Evolutionary conservation across 176 grass and related monocot genomes (phyloP).

Genomic region (Oryza glumipatula): DNA sequence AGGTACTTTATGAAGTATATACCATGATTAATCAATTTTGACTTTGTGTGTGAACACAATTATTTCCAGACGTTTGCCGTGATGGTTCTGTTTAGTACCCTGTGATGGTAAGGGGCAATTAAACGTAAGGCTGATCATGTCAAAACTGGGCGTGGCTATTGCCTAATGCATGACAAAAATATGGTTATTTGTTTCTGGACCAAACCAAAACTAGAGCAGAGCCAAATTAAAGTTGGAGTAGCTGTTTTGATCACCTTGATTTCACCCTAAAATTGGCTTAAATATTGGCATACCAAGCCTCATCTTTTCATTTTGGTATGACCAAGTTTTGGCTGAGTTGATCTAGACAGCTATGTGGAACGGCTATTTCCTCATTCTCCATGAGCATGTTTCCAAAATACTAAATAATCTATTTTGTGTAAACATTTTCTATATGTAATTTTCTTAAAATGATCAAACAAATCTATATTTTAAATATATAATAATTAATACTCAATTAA

Average conservation of each 20-base stretch:
- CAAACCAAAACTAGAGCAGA: not conserved
- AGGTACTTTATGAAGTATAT: not conserved
- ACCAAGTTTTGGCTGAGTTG: not conserved
- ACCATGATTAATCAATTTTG: not conserved
- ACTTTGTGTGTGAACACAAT: not conserved
- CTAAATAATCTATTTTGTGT: too few species aligned
- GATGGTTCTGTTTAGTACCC: not conserved
- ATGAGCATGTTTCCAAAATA: fast-evolving
- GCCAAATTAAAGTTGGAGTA: not conserved
- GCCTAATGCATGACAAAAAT: not conserved
- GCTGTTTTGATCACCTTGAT: not conserved
- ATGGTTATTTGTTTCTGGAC: not conserved
- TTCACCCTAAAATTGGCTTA: not conserved
- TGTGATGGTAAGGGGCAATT: not conserved
- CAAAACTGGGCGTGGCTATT: not conserved
- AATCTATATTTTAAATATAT: too few species aligned
- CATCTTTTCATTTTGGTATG: not conserved
- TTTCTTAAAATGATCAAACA: too few species aligned
- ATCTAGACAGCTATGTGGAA: too few species aligned
- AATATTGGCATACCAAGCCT: not conserved
- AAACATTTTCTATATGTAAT: too few species aligned
- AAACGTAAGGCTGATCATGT: not conserved
- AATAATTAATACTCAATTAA: too few species aligned
- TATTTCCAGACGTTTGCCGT: not conserved
- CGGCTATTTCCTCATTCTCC: too few species aligned